Conservation (phyloP, 2,329 filamentous ascomycete genomes). For the Blastomyces emzantsi region DNA sequence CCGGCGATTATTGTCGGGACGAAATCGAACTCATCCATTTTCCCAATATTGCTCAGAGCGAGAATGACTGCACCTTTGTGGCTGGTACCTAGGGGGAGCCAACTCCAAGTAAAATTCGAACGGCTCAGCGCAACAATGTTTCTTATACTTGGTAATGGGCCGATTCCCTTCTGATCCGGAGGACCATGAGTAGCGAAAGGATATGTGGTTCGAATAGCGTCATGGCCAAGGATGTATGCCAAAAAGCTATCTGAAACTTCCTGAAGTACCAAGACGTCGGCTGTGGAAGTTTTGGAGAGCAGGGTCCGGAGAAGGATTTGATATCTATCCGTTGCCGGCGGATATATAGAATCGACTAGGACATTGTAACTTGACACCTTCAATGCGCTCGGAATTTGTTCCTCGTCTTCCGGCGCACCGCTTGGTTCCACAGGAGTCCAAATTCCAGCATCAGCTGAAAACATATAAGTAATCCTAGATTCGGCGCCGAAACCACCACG, state of each 20-base stretch:
- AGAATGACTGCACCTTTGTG: conserved; percentile 52
- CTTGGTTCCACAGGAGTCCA: conserved; percentile 21
- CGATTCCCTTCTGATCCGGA: conserved; percentile 43
- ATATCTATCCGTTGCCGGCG: conserved; percentile 30
- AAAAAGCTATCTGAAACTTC: conserved; percentile 59
- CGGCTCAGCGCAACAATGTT: conserved; percentile 55
- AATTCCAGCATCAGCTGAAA: conserved; percentile 17
- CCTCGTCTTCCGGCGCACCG: neutral
- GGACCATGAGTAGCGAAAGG: conserved; percentile 51
- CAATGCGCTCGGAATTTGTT: conserved; percentile 17
- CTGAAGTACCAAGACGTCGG: conserved; percentile 43
- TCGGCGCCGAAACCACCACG: neutral
- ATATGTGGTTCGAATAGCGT: conserved; percentile 42
- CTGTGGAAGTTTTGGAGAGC: conserved; percentile 25
- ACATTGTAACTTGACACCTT: conserved; percentile 39
- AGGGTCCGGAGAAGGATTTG: conserved; percentile 29
- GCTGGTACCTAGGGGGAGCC: conserved; percentile 44
- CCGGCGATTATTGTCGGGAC: conserved; percentile 45
- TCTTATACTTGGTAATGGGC: conserved; percentile 50
- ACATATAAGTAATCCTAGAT: conserved; percentile 23
- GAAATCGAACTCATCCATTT: conserved; percentile 21
- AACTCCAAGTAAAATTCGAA: conserved; percentile 47
- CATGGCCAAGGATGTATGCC: conserved; percentile 43
- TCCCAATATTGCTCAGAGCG: conserved; percentile 32
- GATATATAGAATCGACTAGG: conserved; percentile 32